phyloP scores from a whole-genome alignment of 2,329 filamentous ascomycete species.

The Graphilbum ipis-grandicollis region DNA sequence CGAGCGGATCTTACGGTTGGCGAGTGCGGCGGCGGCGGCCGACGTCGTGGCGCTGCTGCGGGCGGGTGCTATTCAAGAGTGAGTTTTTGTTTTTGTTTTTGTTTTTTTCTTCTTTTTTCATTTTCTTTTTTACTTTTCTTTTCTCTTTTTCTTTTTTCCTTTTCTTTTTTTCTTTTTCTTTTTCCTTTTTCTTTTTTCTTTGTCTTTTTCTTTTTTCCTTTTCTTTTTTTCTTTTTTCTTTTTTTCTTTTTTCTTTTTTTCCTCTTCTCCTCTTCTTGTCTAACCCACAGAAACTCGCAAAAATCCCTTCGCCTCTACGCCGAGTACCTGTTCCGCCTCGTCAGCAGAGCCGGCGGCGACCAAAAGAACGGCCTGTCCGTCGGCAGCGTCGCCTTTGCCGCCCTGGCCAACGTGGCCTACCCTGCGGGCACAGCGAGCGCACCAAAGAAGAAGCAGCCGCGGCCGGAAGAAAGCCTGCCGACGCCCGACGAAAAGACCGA shows the following conservation, averaged over 20 bases:
- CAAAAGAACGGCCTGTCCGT: conserved; percentile 18
- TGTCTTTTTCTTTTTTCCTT: too few relatives aligned
- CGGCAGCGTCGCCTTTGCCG: conserved; percentile 26
- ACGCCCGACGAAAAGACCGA: conserved; percentile 33
- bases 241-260: too few relatives aligned
- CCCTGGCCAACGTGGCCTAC: conserved; percentile 38
- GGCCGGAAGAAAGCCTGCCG: conserved; percentile 18
- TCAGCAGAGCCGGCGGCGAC: conserved; percentile 19
- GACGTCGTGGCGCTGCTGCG: conserved; percentile 28
- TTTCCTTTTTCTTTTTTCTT: too few relatives aligned
- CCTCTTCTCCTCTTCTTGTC: too few relatives aligned
- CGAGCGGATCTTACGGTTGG: conserved; percentile 51
- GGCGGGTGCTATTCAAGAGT: conserved; percentile 16
- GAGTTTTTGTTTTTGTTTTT: too few relatives aligned
- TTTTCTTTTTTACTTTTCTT: too few relatives aligned
- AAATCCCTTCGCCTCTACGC: conserved; percentile 32
- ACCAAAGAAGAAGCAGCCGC: too few relatives aligned
- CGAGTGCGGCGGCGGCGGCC: conserved; percentile 37
- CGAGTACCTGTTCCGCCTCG: conserved; percentile 35
- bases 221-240: too few relatives aligned
- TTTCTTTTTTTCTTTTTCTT: too few relatives aligned
- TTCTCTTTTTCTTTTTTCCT: too few relatives aligned
- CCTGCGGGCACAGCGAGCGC: conserved; percentile 20
- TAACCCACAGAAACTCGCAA: conserved; percentile 15
- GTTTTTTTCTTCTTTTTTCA: too few relatives aligned